Evolutionary conservation across 2,329 filamentous ascomycete species (phyloP), one percentile per base, ranked within the genome.

Genomic region (Graphiopsis chlorocephala): DNA sequence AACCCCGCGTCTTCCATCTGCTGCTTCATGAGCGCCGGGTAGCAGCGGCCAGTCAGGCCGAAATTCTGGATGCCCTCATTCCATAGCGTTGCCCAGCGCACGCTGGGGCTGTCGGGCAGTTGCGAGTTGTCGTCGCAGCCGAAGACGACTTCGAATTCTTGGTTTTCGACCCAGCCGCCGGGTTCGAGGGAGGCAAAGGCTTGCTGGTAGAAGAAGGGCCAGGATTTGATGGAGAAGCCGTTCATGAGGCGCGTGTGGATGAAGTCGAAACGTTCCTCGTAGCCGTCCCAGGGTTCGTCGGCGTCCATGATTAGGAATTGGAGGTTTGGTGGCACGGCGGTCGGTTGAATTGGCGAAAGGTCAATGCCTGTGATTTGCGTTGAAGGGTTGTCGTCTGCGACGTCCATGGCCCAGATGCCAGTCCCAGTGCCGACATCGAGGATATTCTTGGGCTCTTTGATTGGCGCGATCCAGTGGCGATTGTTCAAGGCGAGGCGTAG

Each of bases 141-240:
- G 59, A 71, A 67, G 33, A 66, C 65, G 20, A 70, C 65, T 42
- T 72, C 70, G 35, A 78, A 74, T 59, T 79, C 78, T 47, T 77
- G 76, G n/a, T 77, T 71, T 68, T 80, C 78, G 8, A 79, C 72
- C 70, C 76, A 79, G 29, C 77, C 77, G 17, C 78, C 73, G 3
- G 74, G 74, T 52, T 71, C 65, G 48, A 75, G 61, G 48, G 65
- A 55, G 7, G 66, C 66, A 63, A 66, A 74, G 8, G 71, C 69
- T 58, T 72, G 67, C 35, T 65, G 28, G 63, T 72, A 69, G 58
- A 74, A 72, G 53, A 64, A 63, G n/a, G 68, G 65, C 71, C 71
- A 74, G 29, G 68, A 69, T 50, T 71, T 69, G 61, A 74, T 66
- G 12, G 65, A 68, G 59, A 73, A 71, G 28, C 72, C 72, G 53